Base-by-base conservation (phyloP, 1,139 yeast genomes). In the Pichia sp. region DNA sequence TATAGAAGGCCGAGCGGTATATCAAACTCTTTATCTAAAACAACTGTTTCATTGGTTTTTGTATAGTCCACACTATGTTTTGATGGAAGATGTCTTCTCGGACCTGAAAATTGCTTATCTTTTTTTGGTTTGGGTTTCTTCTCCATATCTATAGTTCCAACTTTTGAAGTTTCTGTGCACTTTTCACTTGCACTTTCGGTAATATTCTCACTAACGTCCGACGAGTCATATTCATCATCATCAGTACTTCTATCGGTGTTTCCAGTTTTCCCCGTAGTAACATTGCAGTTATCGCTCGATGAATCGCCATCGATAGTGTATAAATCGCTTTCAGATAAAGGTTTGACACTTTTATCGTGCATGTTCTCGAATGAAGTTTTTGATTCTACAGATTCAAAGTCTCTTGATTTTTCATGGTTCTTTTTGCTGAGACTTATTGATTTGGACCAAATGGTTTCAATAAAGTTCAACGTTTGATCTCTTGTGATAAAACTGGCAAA, bases 401-500 rank as follows among this genome's bases (percentile, higher is more conserved):
- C 62, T 46, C 66, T 55, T 6, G 59, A n/a, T 23, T 56, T 52
- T 49, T 64, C 67, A 55, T 64, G 51, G 25, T 57, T 58, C 13
- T 58, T 41, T 42, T 57, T 53, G 55, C 66, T 65, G 46, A 65
- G 49, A 16, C 65, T 58, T 9, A 65, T 58, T 1, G 71, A 63
- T 47, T 64, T 65, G 48, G 71, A 72, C 90, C 90, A 83, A 3
- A 83, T 72, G 0, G 80, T 74, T 49, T 74, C 76, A 61, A 93
- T 73, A 57, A 89, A 79, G 49, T 85, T 87, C 59, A 78, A 80
- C 0, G 96, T 87, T 3, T 82, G 69, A 65, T 91, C 97, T 57
- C 98, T 74, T 1, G 95, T 82, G 5, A 89, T 74, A 63, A 93
- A 89, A 56, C 96, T 87, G 18, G 96, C 96, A 74, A 93, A 91